phyloP scores from a whole-genome alignment of 768 basidiomycete genomes.

The Auricularia sp. region DNA sequence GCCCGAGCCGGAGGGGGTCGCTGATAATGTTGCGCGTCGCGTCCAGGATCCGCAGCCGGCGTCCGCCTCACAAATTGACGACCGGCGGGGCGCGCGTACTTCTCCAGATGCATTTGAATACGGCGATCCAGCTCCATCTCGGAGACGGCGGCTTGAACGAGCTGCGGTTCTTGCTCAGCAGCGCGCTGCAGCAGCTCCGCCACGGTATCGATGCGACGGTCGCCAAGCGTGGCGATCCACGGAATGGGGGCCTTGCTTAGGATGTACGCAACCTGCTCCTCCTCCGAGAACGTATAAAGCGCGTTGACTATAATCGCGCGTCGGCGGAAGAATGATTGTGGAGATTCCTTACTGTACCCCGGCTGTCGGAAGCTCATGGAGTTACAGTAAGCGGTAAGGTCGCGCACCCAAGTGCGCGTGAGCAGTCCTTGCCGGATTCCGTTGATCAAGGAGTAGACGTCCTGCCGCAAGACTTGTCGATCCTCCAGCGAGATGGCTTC shows the following conservation, averaged over 20 bases:
- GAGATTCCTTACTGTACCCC: background rate
- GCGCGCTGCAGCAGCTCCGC: background rate
- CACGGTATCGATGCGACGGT: background rate
- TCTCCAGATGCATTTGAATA: background rate
- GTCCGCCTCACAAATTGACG: background rate
- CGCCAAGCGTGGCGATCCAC: background rate
- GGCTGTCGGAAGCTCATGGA: background rate
- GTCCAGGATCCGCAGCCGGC: too few species aligned
- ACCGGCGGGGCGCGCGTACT: background rate
- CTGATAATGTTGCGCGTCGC: too few species aligned
- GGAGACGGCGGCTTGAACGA: background rate
- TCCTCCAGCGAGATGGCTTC: background rate
- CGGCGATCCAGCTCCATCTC: background rate
- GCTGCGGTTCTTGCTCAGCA: background rate
- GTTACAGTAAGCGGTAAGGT: background rate
- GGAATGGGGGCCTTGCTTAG: background rate
- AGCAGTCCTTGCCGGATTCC: background rate
- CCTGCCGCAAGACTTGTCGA: background rate
- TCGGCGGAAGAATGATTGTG: background rate
- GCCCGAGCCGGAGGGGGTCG: too few species aligned
- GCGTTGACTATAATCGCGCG: background rate
- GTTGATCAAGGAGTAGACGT: background rate
- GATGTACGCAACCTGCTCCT: background rate
- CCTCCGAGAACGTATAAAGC: background rate
- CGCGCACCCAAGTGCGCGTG: background rate